phyloP scores from a whole-genome alignment of 495 filamentous ascomycete genomes.

The Ramalina intermedia region DNA sequence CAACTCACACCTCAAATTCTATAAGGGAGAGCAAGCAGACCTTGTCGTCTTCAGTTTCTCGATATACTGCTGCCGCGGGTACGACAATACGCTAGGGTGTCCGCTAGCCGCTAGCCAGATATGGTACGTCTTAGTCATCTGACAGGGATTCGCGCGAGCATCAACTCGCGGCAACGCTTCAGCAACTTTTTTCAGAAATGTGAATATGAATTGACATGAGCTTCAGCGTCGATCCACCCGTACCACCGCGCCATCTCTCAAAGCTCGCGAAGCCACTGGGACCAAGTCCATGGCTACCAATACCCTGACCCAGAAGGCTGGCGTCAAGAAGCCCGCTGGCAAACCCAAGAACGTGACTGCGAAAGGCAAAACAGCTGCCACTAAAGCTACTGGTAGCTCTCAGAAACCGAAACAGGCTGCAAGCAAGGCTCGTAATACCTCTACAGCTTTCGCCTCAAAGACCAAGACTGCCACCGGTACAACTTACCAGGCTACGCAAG shows the following conservation, averaged over 20 bases:
- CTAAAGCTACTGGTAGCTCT: background rate
- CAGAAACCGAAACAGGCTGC: constrained; percentile 18
- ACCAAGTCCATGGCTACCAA: background rate
- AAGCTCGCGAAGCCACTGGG: background rate
- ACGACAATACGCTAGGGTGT: no score
- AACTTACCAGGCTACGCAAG: constrained; percentile 16
- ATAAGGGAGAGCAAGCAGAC: no score
- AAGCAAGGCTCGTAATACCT: constrained; percentile 15
- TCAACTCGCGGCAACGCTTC: no score
- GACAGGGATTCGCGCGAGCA: no score
- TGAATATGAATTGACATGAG: no score
- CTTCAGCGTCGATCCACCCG: background rate
- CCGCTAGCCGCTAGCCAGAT: no score
- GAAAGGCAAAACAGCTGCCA: background rate
- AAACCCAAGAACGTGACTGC: background rate
- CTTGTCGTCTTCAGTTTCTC: no score
- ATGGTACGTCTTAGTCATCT: no score
- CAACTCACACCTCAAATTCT: no score
- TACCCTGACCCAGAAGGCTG: background rate
- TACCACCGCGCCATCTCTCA: background rate
- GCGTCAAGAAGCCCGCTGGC: background rate
- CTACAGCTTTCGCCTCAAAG: constrained; percentile 8
- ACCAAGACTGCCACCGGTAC: constrained; percentile 10
- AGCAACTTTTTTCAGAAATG: no score
- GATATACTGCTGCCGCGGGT: no score